These are phyloP conservation scores for Quercus gilva DNA, from an alignment of 306 rosid genomes.

Conservation along the genomic window DNA sequence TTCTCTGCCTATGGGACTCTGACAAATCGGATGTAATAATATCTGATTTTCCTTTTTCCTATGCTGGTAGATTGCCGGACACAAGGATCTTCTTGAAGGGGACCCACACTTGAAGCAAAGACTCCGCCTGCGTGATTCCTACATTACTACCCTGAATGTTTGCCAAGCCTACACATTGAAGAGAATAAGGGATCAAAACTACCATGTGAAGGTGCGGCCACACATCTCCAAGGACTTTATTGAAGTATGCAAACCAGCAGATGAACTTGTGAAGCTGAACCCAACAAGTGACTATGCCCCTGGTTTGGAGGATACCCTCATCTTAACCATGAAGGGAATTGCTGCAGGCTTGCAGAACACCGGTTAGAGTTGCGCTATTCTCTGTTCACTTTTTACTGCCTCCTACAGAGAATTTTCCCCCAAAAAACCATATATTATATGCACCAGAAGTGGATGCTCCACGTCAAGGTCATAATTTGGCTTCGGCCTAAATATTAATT, in stretches of 20 bases:
- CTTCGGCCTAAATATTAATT: slow-evolving; percentile 9
- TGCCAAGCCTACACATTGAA: slow-evolving; percentile 98
- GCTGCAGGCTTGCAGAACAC: slow-evolving; percentile 99
- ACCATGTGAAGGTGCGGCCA: slow-evolving; percentile 48
- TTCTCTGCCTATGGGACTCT: background rate
- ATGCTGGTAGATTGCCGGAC: slow-evolving; percentile 74
- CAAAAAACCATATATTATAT: slow-evolving; percentile 17
- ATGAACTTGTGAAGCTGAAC: slow-evolving; percentile 79
- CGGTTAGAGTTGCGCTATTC: slow-evolving; percentile 43
- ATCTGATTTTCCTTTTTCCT: slow-evolving; percentile 17
- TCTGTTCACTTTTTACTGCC: background rate
- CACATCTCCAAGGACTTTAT: slow-evolving; percentile 63
- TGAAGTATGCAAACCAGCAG: slow-evolving; percentile 61
- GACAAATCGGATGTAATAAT: background rate
- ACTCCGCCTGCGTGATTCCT: slow-evolving; percentile 79
- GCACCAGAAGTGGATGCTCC: slow-evolving; percentile 36
- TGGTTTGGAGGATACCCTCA: slow-evolving; percentile 96
- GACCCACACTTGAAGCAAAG: slow-evolving; percentile 92
- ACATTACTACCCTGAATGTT: slow-evolving; percentile 88
- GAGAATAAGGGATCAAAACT: slow-evolving; percentile 75
- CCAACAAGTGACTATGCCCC: slow-evolving; percentile 94
- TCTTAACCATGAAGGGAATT: slow-evolving; percentile 97
- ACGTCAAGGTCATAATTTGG: slow-evolving; percentile 7
- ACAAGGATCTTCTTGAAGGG: slow-evolving; percentile 94
- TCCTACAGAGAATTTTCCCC: slow-evolving; percentile 16